Percentiles rank a stretch among this genome's conserved stretches.
These are phyloP conservation scores for Aspergillus carlsbadensis DNA, from an alignment of 495 filamentous ascomycete species.

Conservation along the genomic window DNA sequence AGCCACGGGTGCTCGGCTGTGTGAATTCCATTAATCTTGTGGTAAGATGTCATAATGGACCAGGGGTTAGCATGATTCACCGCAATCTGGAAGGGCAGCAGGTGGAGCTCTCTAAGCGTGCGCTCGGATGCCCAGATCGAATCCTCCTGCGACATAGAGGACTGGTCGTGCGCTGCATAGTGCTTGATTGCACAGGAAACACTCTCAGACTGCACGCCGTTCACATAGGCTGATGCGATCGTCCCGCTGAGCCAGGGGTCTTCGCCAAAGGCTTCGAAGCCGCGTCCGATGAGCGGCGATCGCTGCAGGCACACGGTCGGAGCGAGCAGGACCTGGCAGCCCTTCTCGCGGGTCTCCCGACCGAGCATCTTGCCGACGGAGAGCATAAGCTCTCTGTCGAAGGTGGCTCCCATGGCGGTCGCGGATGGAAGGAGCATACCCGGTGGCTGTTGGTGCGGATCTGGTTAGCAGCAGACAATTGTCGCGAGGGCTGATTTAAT, in stretches of 20 bases:
- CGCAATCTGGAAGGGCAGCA: slow-evolving; percentile 64
- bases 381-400: slow-evolving; percentile 51
- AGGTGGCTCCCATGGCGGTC: slow-evolving; percentile 54
- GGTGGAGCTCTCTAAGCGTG: slow-evolving; percentile 66
- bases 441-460: too few species aligned
- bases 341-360: slow-evolving; percentile 56
- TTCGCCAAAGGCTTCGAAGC: slow-evolving; percentile 67
- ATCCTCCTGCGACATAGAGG: slow-evolving; percentile 55
- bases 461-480: too few species aligned
- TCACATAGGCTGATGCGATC: slow-evolving; percentile 56
- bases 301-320: slow-evolving; percentile 68
- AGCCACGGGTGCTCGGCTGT: not conserved
- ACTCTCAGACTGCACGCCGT: slow-evolving; percentile 59
- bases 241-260: slow-evolving; percentile 63
- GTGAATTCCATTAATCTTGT: slow-evolving; percentile 32
- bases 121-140: slow-evolving; percentile 56
- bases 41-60: slow-evolving; percentile 74
- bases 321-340: slow-evolving; percentile 59
- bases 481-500: too few species aligned
- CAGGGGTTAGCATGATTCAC: slow-evolving; percentile 53
- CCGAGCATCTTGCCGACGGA: slow-evolving; percentile 53
- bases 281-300: slow-evolving; percentile 63
- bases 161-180: slow-evolving; percentile 65
- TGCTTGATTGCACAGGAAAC: slow-evolving; percentile 65
- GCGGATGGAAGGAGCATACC: too few species aligned